These are phyloP conservation scores for Saccharata proteae DNA, from an alignment of 2,329 filamentous ascomycete species.

Conservation along the genomic window DNA sequence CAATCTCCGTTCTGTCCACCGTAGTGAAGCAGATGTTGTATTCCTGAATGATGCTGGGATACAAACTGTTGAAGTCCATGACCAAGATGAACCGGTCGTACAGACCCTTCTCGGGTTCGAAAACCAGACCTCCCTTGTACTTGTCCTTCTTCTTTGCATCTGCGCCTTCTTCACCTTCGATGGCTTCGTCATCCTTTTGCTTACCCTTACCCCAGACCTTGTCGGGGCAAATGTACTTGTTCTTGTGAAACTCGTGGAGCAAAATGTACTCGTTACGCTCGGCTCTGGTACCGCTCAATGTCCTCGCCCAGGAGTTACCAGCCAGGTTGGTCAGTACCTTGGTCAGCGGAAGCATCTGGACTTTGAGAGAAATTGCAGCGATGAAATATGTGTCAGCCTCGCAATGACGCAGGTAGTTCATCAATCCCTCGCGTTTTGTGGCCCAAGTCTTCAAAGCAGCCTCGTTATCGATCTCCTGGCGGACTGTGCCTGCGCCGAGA, in stretches of 20 bases:
- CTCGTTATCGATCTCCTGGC: conserved; percentile 82
- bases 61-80: conserved; percentile 99
- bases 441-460: conserved; percentile 79
- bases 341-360: conserved; percentile 85
- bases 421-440: conserved; percentile 66
- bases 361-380: conserved; percentile 73
- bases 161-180: conserved; percentile 53
- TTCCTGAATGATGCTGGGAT: conserved; percentile 97
- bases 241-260: conserved; percentile 88
- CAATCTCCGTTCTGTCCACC: conserved; percentile 65
- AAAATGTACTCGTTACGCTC: conserved; percentile 99
- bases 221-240: conserved; percentile 96
- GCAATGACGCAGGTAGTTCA: conserved; percentile 89
- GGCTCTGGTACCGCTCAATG: conserved; percentile 85
- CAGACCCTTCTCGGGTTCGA: conserved; percentile 91
- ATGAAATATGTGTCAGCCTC: conserved; percentile 96
- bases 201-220: conserved; percentile 75
- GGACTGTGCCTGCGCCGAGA: conserved; percentile 56
- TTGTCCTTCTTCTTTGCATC: conserved; percentile 97
- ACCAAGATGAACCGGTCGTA: conserved; percentile 98
- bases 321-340: conserved; percentile 94
- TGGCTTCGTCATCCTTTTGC: conserved; percentile 56
- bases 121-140: conserved; percentile 95
- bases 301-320: conserved; percentile 96
- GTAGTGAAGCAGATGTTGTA: conserved; percentile 99